Evolutionary conservation across 805 yeast genomes (phyloP).

Genomic region (Pichia sporocuriosa): DNA sequence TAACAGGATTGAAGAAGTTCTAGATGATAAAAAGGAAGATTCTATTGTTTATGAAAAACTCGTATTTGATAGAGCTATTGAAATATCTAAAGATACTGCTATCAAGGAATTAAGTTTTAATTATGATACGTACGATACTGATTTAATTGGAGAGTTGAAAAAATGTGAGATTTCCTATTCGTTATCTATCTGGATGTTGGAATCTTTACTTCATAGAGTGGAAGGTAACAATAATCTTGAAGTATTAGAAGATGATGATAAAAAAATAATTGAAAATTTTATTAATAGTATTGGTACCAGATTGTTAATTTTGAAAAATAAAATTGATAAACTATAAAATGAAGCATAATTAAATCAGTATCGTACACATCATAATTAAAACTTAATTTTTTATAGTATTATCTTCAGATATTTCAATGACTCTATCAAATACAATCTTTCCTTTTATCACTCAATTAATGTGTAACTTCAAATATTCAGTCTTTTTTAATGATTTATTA

Average conservation of each 20-base stretch:
- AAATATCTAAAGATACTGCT: slow-evolving; percentile 88
- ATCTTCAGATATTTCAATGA: slow-evolving; percentile 83
- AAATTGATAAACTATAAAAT: slow-evolving; percentile 29
- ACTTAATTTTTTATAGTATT: slow-evolving; percentile 79
- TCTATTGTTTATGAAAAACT: slow-evolving; percentile 67
- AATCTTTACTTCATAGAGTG: slow-evolving; percentile 70
- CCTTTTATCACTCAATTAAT: slow-evolving; percentile 54
- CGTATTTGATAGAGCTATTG: slow-evolving; percentile 88
- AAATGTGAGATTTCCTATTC: slow-evolving; percentile 87
- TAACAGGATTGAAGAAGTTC: slow-evolving; percentile 42
- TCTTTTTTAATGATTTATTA: slow-evolving; percentile 83
- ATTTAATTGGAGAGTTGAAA: slow-evolving; percentile 57
- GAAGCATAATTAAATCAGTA: slow-evolving; percentile 45
- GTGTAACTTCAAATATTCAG: slow-evolving; percentile 64
- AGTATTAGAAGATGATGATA: slow-evolving; percentile 67
- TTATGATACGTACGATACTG: background rate
- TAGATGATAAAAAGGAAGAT: background rate
- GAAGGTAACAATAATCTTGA: slow-evolving; percentile 15
- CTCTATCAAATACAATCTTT: slow-evolving; percentile 83
- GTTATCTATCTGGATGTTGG: slow-evolving; percentile 93
- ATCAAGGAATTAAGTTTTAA: slow-evolving; percentile 55
- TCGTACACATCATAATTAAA: background rate
- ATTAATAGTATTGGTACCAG: slow-evolving; percentile 78
- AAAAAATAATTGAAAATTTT: slow-evolving; percentile 69
- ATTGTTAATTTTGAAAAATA: slow-evolving; percentile 60